Conservation (phyloP, 2,329 filamentous ascomycete genomes). For the Cercospora brassicicola region DNA sequence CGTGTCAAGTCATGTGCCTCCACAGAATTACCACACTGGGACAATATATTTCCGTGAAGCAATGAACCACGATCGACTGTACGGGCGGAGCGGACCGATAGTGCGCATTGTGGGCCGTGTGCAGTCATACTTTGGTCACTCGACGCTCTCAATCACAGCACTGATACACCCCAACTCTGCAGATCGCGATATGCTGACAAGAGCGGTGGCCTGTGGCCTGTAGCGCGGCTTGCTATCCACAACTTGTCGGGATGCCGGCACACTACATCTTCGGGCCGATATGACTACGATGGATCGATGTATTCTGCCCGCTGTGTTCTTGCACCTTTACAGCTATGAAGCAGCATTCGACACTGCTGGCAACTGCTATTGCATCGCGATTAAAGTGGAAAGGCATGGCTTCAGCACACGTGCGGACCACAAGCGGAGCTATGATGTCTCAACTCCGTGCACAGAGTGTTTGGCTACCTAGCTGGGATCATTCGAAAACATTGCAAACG, state of each 20-base stretch:
- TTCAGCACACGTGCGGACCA: background rate
- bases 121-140: background rate
- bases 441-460: background rate
- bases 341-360: background rate
- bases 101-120: background rate
- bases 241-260: background rate
- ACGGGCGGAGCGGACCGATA: background rate
- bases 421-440: background rate
- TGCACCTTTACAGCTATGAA: background rate
- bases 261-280: background rate
- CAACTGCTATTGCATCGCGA: background rate
- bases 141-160: background rate
- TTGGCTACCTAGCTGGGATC: constrained; percentile 3
- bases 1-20: background rate
- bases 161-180: background rate
- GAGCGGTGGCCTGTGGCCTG: background rate
- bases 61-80: background rate
- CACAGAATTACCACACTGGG: background rate
- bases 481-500: constrained; percentile 6
- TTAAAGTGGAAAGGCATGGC: background rate
- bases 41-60: background rate
- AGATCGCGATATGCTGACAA: background rate
- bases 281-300: background rate
- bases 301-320: background rate
- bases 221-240: background rate